phyloP scores from a whole-genome alignment of 2,329 filamentous ascomycete species.

The Curvularia lunata region DNA sequence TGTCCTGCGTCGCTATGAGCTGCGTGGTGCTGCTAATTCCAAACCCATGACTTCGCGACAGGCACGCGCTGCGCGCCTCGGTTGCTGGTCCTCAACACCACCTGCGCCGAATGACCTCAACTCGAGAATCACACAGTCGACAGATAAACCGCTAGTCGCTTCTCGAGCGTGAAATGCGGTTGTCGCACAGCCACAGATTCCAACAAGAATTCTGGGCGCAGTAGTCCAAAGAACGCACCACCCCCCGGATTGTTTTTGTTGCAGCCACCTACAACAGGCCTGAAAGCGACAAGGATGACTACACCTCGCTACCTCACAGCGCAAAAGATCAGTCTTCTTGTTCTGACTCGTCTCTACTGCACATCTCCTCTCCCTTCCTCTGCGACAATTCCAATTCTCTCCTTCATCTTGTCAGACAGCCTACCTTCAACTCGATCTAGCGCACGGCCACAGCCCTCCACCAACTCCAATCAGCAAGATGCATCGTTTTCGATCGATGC shows the following conservation, averaged over 20 bases:
- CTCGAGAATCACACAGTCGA: constrained; percentile 1
- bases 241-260: constrained; percentile 5
- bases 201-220: background rate
- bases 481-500: constrained; percentile 45
- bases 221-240: constrained; percentile 1
- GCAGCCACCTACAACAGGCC: constrained; percentile 6
- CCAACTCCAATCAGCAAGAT: constrained; percentile 44
- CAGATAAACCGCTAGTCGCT: background rate
- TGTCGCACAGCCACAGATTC: background rate
- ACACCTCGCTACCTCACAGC: constrained; percentile 90
- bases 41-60: constrained; percentile 24
- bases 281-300: constrained; percentile 26
- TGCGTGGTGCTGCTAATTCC: background rate
- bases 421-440: constrained; percentile 48
- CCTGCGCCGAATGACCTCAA: constrained; percentile 18
- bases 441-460: constrained; percentile 26
- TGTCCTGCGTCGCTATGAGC: background rate
- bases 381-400: constrained; percentile 76
- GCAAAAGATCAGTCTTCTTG: constrained; percentile 81
- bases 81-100: constrained; percentile 19
- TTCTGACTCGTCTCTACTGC: constrained; percentile 81
- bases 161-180: background rate
- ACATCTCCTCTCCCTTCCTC: constrained; percentile 71
- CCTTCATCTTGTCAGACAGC: constrained; percentile 77
- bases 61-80: constrained; percentile 28